These are phyloP conservation scores for Cyathus striatus DNA, from an alignment of 768 basidiomycete species.

Conservation along the genomic window DNA sequence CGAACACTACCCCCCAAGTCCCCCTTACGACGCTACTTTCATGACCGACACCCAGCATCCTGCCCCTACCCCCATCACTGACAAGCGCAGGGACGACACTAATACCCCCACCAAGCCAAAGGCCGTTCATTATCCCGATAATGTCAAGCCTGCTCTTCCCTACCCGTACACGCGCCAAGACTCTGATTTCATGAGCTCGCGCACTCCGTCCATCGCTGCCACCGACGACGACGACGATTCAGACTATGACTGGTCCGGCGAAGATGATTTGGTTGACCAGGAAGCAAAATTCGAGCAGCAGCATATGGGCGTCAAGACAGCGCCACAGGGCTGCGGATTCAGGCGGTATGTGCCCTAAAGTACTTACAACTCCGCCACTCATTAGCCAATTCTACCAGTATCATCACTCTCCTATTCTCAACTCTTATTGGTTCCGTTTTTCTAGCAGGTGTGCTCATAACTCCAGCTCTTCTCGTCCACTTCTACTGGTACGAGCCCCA, in stretches of 20 bases:
- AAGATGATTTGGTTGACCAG: constrained; percentile 70
- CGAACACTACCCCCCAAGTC: constrained; percentile 13
- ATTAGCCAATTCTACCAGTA: constrained; percentile 27
- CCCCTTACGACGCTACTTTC: constrained; percentile 16
- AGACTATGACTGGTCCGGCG: constrained; percentile 75
- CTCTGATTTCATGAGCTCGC: constrained; percentile 23
- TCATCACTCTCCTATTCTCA: constrained; percentile 60
- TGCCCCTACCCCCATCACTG: background rate
- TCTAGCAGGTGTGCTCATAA: constrained; percentile 54
- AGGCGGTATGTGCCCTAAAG: constrained; percentile 36
- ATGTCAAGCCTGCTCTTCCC: constrained; percentile 23
- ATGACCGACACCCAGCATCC: background rate
- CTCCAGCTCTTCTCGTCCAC: constrained; percentile 59
- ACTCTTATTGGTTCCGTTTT: constrained; percentile 70
- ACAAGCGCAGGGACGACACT: background rate
- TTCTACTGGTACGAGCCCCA: constrained; percentile 68
- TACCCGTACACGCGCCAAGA: constrained; percentile 22
- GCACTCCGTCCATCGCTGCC: constrained; percentile 39
- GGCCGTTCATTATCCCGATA: constrained; percentile 51
- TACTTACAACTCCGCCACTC: background rate
- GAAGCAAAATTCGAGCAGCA: constrained; percentile 60
- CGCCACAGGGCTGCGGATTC: constrained; percentile 43
- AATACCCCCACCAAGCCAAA: constrained; percentile 3
- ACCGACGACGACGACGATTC: constrained; percentile 59
- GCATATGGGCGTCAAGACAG: constrained; percentile 42